Evolutionary conservation across 2,329 filamentous ascomycete species (phyloP).

Genomic region (Colletotrichum coccodes): DNA sequence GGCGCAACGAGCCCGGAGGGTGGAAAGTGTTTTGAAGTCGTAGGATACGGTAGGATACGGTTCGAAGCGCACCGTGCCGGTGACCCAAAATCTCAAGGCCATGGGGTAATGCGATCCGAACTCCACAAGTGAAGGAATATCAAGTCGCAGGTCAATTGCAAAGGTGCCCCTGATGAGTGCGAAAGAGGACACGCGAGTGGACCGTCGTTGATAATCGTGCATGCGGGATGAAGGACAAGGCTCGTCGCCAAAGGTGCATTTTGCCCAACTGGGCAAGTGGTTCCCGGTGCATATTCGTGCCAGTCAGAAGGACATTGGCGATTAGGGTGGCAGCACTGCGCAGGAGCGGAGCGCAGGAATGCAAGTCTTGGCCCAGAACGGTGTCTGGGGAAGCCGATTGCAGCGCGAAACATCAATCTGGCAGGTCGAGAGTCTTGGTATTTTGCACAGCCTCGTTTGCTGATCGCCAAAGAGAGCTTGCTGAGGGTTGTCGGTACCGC

Average conservation of each 20-base stretch:
- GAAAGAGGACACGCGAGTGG: background rate
- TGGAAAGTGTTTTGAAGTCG: background rate
- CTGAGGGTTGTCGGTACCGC: conserved; percentile 11
- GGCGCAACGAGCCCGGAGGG: background rate
- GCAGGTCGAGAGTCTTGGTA: conserved; percentile 32
- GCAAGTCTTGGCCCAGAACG: conserved; percentile 27
- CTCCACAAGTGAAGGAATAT: background rate
- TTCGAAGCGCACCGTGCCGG: background rate
- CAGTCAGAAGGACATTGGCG: conserved; percentile 12
- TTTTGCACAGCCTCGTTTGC: conserved; percentile 31
- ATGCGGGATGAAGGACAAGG: background rate
- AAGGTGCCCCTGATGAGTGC: background rate
- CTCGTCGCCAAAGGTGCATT: background rate
- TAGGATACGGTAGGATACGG: conserved; percentile 2
- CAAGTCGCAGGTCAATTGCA: background rate
- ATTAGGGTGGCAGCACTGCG: background rate
- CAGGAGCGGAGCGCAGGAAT: conserved; percentile 27
- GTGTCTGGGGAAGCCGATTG: conserved; percentile 30
- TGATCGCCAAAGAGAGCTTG: conserved; percentile 12
- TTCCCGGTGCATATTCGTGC: background rate
- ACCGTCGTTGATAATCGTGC: background rate
- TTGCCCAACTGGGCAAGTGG: conserved; percentile 12
- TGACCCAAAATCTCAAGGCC: background rate
- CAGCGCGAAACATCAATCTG: conserved; percentile 31
- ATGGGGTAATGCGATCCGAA: background rate